Evolutionary conservation across 148 eudicot genomes (phyloP).

Genomic region (Diospyros lotus): DNA sequence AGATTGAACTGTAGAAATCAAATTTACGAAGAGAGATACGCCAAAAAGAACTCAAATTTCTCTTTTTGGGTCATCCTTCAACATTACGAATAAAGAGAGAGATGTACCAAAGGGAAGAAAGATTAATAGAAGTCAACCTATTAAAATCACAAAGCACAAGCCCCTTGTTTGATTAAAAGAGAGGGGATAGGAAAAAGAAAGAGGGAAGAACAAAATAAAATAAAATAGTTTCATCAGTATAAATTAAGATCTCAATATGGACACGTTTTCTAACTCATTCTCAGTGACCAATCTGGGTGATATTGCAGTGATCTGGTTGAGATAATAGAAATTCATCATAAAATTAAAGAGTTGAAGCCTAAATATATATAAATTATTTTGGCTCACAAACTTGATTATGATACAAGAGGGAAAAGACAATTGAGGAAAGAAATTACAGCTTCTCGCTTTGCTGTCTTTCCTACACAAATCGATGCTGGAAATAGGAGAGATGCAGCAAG

Average conservation of each 20-base stretch:
- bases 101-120: too few species aligned
- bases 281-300: too few species aligned
- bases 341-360: slow-evolving; percentile 14
- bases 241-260: neutral
- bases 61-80: too few species aligned
- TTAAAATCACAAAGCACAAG: neutral
- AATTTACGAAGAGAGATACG: too few species aligned
- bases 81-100: too few species aligned
- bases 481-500: slow-evolving; percentile 32
- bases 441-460: slow-evolving; percentile 18
- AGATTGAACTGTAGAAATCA: too few species aligned
- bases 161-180: neutral
- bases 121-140: too few species aligned
- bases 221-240: neutral
- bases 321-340: neutral
- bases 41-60: too few species aligned
- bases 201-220: neutral
- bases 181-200: slow-evolving; percentile 1
- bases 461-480: slow-evolving; percentile 16
- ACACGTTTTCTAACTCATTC: neutral
- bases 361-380: neutral
- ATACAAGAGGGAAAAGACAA: neutral
- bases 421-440: slow-evolving; percentile 14
- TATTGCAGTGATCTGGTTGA: neutral
- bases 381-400: slow-evolving; percentile 20